Percentiles rank a stretch among this genome's conserved stretches.
phyloP scores from a whole-genome alignment of 768 basidiomycete genomes.

The Termitomyces sp. region DNA sequence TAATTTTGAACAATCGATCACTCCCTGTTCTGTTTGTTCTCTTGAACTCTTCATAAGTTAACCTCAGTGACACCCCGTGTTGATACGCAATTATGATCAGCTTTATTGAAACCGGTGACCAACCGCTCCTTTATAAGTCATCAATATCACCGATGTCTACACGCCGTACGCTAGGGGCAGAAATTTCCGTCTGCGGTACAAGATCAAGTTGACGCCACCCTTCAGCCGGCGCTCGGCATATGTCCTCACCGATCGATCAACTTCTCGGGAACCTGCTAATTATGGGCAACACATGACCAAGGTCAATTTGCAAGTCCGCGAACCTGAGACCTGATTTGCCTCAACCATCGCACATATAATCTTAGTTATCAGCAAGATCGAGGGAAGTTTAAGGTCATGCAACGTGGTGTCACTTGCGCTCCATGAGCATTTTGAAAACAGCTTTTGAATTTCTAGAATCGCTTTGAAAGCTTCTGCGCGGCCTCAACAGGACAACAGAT shows the following conservation, averaged over 20 bases:
- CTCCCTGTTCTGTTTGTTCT: background rate
- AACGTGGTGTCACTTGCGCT: background rate
- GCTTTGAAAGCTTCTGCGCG: background rate
- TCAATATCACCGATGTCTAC: background rate
- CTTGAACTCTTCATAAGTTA: background rate
- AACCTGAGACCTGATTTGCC: background rate
- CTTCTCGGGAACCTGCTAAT: background rate
- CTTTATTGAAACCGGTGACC: background rate
- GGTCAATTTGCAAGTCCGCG: slow-evolving; percentile 13
- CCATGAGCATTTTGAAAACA: background rate
- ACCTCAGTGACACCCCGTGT: slow-evolving; percentile 9
- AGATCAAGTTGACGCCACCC: background rate
- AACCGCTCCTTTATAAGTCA: background rate
- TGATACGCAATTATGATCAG: slow-evolving; percentile 4
- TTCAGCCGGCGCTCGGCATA: background rate
- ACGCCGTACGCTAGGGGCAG: background rate
- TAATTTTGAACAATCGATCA: background rate
- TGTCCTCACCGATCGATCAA: slow-evolving; percentile 1
- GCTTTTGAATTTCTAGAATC: background rate
- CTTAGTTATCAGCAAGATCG: slow-evolving; percentile 6
- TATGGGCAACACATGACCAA: slow-evolving; percentile 9
- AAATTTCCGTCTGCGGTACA: background rate
- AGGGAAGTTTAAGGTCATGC: background rate
- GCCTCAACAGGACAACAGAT: background rate
- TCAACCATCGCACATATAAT: background rate